Conservation (phyloP, 495 filamentous ascomycete species). For the Tuber brumale region DNA sequence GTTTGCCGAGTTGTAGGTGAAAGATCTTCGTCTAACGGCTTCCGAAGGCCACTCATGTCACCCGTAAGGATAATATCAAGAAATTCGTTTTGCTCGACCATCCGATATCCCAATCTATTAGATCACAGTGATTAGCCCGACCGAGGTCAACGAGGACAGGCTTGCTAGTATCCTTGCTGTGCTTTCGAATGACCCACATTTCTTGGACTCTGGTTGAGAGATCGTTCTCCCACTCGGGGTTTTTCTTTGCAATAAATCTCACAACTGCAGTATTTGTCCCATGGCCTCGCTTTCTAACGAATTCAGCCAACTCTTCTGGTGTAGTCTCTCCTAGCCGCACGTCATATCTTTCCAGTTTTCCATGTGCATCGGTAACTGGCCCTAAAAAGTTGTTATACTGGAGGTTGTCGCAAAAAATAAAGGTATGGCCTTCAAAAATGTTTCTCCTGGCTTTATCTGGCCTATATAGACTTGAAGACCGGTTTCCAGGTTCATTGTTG, state of each 20-base stretch:
- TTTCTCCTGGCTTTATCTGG: conserved; percentile 60
- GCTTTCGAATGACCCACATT: conserved; percentile 32
- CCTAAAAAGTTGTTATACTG: conserved; percentile 72
- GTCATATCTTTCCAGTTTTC: conserved; percentile 67
- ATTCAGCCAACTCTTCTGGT: conserved; percentile 68
- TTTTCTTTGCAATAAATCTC: conserved; percentile 59
- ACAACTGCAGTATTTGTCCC: conserved; percentile 50
- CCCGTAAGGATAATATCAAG: conserved; percentile 78
- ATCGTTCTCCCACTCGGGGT: conserved; percentile 57
- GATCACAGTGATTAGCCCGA: conserved; percentile 15
- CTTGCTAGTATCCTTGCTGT: background rate
- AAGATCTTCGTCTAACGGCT: conserved; percentile 49
- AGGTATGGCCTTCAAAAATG: conserved; percentile 80
- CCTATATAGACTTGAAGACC: conserved; percentile 57
- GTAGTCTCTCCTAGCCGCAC: conserved; percentile 60
- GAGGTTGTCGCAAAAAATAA: conserved; percentile 72
- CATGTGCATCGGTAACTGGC: conserved; percentile 69
- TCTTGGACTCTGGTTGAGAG: conserved; percentile 35
- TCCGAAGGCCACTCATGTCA: conserved; percentile 63
- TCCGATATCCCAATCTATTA: conserved; percentile 59
- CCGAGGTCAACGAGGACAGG: background rate
- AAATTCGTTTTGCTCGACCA: conserved; percentile 87
- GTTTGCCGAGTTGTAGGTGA: background rate
- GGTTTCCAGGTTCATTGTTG: conserved; percentile 63
- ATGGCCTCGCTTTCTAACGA: conserved; percentile 54